A percentile compares a stretch with the other conserved stretches of the same genome.
These are phyloP conservation scores for Rhizopogon vulgaris DNA, from an alignment of 768 basidiomycete genomes.

Conservation along the genomic window DNA sequence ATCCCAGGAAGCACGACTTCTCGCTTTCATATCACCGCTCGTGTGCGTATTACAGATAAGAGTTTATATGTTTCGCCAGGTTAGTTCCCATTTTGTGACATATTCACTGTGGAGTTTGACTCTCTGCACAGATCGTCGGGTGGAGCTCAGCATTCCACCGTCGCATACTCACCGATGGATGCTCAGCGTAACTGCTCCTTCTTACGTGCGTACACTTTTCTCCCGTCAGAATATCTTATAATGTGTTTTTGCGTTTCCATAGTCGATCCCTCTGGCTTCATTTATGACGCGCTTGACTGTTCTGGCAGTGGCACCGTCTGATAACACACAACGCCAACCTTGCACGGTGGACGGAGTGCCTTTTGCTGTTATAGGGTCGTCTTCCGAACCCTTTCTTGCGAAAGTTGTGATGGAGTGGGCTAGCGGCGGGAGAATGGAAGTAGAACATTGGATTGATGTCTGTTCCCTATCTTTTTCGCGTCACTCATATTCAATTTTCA, in stretches of 20 bases:
- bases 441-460: constrained; percentile 52
- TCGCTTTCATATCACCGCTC: constrained; percentile 42
- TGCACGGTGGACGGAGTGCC: constrained; percentile 30
- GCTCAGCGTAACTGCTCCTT: constrained; percentile 37
- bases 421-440: constrained; percentile 35
- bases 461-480: constrained; percentile 6
- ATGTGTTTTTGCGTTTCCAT: background rate
- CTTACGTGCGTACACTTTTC: constrained; percentile 33
- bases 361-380: constrained; percentile 34
- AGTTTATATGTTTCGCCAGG: constrained; percentile 39
- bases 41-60: constrained; percentile 36
- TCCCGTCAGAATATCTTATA: background rate
- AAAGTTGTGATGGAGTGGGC: constrained; percentile 34
- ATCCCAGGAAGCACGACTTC: constrained; percentile 16
- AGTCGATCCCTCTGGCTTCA: constrained; percentile 25
- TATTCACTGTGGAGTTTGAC: background rate
- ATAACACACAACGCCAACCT: constrained; percentile 16
- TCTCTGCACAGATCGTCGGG: constrained; percentile 27
- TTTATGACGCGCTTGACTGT: constrained; percentile 33
- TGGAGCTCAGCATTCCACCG: constrained; percentile 11
- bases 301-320: constrained; percentile 23
- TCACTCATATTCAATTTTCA: constrained; percentile 1
- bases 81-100: constrained; percentile 11
- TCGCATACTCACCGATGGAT: constrained; percentile 42
- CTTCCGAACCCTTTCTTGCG: constrained; percentile 41